Evolutionary conservation across 108 stramenopile genomes (phyloP), one percentile per base, ranked within the genome.

Genomic region (Skeletonema potamos): DNA sequence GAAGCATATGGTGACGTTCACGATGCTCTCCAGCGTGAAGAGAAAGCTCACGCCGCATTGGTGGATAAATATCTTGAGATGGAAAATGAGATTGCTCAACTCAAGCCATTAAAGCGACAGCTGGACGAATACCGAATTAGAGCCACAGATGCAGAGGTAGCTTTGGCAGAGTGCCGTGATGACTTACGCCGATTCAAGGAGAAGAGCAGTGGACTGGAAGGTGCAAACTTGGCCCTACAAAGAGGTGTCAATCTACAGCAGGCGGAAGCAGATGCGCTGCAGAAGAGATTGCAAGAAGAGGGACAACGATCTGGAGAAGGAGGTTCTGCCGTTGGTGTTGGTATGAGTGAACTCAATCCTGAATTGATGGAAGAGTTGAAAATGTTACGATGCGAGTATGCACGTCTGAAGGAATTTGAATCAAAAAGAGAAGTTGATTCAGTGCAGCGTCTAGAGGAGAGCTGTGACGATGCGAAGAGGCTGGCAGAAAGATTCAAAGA

Each of bases 281-380:
- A 81, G 24, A 63, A 68, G 41, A 72, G 80, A 6, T 36, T 94
- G 18, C 67, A 79, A 32, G 76, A 83, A 59, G 86, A 90, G 22
- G 62, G 73, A 68, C 22, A 58, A 22, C 26, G 79, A 54, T 28
- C 56, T 32, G 66, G 32, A 18, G 41, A 62, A 20, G 66, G 66
- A 27, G 73, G 74, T 1, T 37, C 28, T 22, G 84, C 75, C 0
- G 66, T 93, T 41, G 93, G 90, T n/a, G 89, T 85, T 41, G 93
- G 91, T 30, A 79, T 93, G 56, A 89, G 87, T 41, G 93, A 95
- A 58, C 67, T 95, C 15, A 95, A 95, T 79, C 91, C 93, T 0
- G 85, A 87, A 65, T 28, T 95, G 24, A 87, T 82, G 67, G 76
- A 75, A 27, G 93, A 95, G 69, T 51, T 95, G 5, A 66, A 82